Evolutionary conservation across 2,329 filamentous ascomycete genomes (phyloP), one percentile per base, ranked within the genome.

Genomic region (Nigrospora sphaerica): DNA sequence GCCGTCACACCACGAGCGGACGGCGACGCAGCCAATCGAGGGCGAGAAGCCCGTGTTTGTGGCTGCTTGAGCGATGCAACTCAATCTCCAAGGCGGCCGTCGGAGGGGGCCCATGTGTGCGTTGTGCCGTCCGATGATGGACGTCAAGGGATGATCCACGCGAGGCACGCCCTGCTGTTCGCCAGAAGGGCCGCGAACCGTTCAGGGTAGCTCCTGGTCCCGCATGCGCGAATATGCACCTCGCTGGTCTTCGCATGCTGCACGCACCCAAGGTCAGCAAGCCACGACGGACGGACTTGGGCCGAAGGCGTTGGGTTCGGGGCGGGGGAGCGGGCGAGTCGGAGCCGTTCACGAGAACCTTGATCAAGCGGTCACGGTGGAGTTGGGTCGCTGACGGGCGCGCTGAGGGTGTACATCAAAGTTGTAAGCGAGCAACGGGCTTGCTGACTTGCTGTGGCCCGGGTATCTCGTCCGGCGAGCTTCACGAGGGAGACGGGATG

Each of bases 1-100:
- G 56, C 55, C 52, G 58, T 60, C 56, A 62, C 59, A 61, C 58
- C 50, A 52, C 51, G 49, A 51, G 50, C 47, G 52, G 52, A 58
- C 50, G 28, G 18, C 34, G 12, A 48, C 31, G 10, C 49, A 39
- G 46, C 57, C 57, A 58, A 59, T 59, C 48, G 49, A 49, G 51
- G 50, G 39, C 16, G 23, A 46, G 41, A 44, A 47, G 50, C 38
- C 52, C 52, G 48, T 47, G 49, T 52, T 45, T 43, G 50, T 54
- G 51, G 52, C 54, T 58, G 54, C 52, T 39, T 40, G 47, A 48
- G 49, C 46, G 47, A 51, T 48, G 44, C 46, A 46, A 16, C 9
- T 19, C 41, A 41, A 48, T 48, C 40, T 42, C 42, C 44, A 46
- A 33, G 43, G 37, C 39, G 47, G 38, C 46, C 42, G 16, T 42